Percentiles rank a stretch among this genome's conserved stretches.
Evolutionary conservation across 2,329 filamentous ascomycete species (phyloP).

Genomic region (Nectriaceae sp.): DNA sequence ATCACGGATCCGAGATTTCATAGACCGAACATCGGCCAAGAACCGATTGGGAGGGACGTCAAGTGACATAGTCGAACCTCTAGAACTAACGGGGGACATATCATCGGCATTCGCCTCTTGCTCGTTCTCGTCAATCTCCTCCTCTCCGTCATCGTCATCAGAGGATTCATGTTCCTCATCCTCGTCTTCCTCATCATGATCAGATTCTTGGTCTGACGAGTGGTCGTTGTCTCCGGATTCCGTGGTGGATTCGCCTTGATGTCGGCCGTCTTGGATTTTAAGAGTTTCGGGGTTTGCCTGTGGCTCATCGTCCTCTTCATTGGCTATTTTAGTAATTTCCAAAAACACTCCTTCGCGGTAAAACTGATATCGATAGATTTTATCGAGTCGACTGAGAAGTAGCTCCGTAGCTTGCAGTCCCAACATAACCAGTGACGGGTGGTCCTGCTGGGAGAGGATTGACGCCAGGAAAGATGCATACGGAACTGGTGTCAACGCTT

Average conservation of each 20-base stretch:
- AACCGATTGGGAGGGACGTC: constrained; percentile 55
- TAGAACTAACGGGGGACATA: constrained; percentile 66
- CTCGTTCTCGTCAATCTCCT: constrained; percentile 53
- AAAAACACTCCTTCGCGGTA: constrained; percentile 95
- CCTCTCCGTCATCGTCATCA: constrained; percentile 47
- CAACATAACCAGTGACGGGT: constrained; percentile 81
- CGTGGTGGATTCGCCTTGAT: constrained; percentile 28
- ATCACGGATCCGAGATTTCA: constrained; percentile 68
- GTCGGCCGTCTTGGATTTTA: constrained; percentile 20
- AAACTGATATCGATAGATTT: constrained; percentile 93
- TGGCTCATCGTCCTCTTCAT: constrained; percentile 38
- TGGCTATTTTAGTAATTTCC: constrained; percentile 82
- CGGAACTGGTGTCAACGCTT: constrained; percentile 82
- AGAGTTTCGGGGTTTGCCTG: constrained; percentile 15
- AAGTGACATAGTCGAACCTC: constrained; percentile 65
- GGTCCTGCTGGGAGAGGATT: constrained; percentile 93
- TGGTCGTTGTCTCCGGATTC: constrained; percentile 32
- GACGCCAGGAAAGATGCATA: constrained; percentile 96
- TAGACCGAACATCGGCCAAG: constrained; percentile 52
- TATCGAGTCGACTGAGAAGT: constrained; percentile 78
- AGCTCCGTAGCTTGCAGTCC: constrained; percentile 89
- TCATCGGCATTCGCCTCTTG: constrained; percentile 54
- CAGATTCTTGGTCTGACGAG: constrained; percentile 32
- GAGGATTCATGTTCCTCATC: constrained; percentile 41
- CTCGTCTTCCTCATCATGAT: constrained; percentile 33